These are phyloP conservation scores for Russula olivacea DNA, from an alignment of 768 basidiomycete genomes.

Conservation along the genomic window DNA sequence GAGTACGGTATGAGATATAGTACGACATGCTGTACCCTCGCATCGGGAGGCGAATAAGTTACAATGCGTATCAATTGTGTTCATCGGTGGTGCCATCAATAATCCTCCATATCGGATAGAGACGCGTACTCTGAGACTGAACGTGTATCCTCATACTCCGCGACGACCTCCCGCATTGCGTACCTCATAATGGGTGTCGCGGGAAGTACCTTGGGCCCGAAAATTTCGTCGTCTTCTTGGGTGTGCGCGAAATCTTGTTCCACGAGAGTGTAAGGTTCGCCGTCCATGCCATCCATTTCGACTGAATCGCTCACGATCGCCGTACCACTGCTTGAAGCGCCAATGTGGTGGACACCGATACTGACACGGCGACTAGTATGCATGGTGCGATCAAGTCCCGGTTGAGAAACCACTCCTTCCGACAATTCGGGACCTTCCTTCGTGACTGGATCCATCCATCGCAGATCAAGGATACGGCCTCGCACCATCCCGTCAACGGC, in stretches of 20 bases:
- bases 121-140: slow-evolving; percentile 77
- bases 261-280: slow-evolving; percentile 35
- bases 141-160: slow-evolving; percentile 73
- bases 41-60: slow-evolving; percentile 11
- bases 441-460: slow-evolving; percentile 70
- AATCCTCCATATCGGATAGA: slow-evolving; percentile 71
- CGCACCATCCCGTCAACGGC: slow-evolving; percentile 84
- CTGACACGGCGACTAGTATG: slow-evolving; percentile 26
- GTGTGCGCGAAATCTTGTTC: slow-evolving; percentile 40
- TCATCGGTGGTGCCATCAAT: slow-evolving; percentile 33
- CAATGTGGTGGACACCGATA: slow-evolving; percentile 23
- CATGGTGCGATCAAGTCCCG: slow-evolving; percentile 25
- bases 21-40: background rate
- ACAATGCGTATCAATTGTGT: slow-evolving; percentile 7
- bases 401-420: slow-evolving; percentile 24
- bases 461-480: slow-evolving; percentile 64
- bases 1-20: slow-evolving; percentile 9
- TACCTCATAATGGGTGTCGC: slow-evolving; percentile 76
- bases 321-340: slow-evolving; percentile 26
- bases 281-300: slow-evolving; percentile 35
- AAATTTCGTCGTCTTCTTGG: slow-evolving; percentile 46
- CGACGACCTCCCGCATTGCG: slow-evolving; percentile 79
- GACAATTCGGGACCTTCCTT: slow-evolving; percentile 41
- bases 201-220: slow-evolving; percentile 73
- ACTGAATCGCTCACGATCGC: slow-evolving; percentile 26